A percentile compares a stretch with the other conserved stretches of the same genome.
phyloP scores from a whole-genome alignment of 176 grass and related monocot genomes.

The Coix lacrymajobi region DNA sequence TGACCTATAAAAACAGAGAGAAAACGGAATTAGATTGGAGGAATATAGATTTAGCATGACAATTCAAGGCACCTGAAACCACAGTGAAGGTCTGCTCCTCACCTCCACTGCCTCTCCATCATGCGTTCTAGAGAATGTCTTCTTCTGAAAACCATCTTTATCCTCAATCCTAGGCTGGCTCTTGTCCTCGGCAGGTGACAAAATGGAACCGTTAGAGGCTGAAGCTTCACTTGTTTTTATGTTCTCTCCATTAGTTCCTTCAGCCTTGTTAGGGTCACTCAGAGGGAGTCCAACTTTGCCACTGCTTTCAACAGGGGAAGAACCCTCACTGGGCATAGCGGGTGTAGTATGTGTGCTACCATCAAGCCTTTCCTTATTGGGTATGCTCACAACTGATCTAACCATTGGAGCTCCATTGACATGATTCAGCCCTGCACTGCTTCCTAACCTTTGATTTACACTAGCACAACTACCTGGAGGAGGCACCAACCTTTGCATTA shows the following conservation, averaged over 20 bases:
- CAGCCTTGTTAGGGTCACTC: conserved; percentile 10
- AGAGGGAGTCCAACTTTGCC: conserved; percentile 10
- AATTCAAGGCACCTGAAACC: conserved; percentile 10
- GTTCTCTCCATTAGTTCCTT: conserved; percentile 28
- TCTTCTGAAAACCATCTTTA: conserved; percentile 61
- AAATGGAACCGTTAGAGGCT: conserved; percentile 14
- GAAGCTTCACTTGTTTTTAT: conserved; percentile 25
- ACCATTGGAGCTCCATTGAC: conserved; percentile 41
- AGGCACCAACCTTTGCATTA: conserved; percentile 42
- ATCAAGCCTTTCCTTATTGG: conserved; percentile 33
- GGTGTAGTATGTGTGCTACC: conserved; percentile 5
- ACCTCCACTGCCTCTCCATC: conserved; percentile 86
- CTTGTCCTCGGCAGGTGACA: conserved; percentile 17
- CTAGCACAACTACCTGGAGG: neutral
- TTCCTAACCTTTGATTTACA: conserved; percentile 33
- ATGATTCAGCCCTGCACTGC: conserved; percentile 16
- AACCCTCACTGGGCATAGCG: conserved; percentile 10
- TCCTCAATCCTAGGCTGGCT: conserved; percentile 20
- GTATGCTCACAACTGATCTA: conserved; percentile 75
- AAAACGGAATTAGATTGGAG: conserved; percentile 8
- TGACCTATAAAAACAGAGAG: conserved; percentile 60
- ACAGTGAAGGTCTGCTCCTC: conserved; percentile 15
- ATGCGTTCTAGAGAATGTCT: conserved; percentile 88
- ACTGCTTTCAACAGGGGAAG: conserved; percentile 23
- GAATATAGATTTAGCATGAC: neutral